Base-by-base conservation (phyloP, 345 rosid genomes). In the Ceriops zippeliana region DNA sequence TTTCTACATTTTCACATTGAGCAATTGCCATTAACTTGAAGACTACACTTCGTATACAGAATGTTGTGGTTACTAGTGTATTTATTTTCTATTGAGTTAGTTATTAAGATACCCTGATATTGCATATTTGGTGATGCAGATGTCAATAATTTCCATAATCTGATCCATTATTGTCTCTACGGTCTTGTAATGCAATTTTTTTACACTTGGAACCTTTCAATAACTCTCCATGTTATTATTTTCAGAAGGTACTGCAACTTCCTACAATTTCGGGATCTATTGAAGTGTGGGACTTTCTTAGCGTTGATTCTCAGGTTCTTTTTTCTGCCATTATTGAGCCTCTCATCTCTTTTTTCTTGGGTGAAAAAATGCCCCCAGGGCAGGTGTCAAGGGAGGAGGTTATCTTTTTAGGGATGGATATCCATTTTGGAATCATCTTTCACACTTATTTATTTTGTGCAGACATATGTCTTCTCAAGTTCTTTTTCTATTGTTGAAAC, bases 251-350 rank as follows among this genome's bases (percentile, higher is more conserved):
- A 52, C 77, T 96, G 84, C 97, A 87, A 80, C 88, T 86, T 80
- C 98, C 96, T 64, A 89, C 82, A 70, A 70, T 96, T 82, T 92
- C 99, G 51, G 98, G 96, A 76, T 96, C 98, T 15, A 86, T 96
- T 78, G 99, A 96, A 78, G 98, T 96, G 71, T 90, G 99, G 99
- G 98, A 92, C 84, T 96, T 96, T 70, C 86, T 96, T 67, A 90
- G 92, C 61, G 91, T 96, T 69, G 99, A 96, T 83, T 96, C 99
- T 42, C 99, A 91, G 99, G 99, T 92, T 81, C 73, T 75, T 75
- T 75, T 68, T 19, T 15, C 62, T 27, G 11, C 47, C 61, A 28
- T 54, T 1, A 56, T 63, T 22, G 15, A 22, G 5, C 11, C 38
- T 27, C 51, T 52, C 58, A 4, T 30, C 2, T 20, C 51, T 46